A percentile compares a stretch with the other conserved stretches of the same genome.
Conservation (phyloP, 371 early-diverging fungal species). For the Mucor racemosus region DNA sequence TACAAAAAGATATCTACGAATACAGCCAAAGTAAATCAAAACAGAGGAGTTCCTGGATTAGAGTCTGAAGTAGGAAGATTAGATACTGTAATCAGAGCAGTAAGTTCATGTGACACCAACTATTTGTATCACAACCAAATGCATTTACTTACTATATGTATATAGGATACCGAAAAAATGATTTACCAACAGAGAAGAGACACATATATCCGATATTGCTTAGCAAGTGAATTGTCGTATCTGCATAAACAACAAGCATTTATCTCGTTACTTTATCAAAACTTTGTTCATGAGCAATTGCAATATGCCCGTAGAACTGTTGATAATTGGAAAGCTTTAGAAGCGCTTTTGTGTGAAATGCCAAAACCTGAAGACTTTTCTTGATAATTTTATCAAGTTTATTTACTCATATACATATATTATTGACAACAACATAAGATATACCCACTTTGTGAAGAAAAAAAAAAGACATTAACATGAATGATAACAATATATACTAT, state of each 20-base stretch:
- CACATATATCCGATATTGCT: slow-evolving; percentile 35
- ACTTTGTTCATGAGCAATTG: slow-evolving; percentile 62
- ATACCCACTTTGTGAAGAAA: slow-evolving; percentile 1
- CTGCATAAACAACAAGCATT: slow-evolving; percentile 44
- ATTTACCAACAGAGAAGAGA: slow-evolving; percentile 34
- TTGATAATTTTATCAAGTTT: background rate
- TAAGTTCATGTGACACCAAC: background rate
- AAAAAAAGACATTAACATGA: background rate
- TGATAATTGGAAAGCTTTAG: slow-evolving; percentile 63
- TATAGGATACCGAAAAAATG: slow-evolving; percentile 39
- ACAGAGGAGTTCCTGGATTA: slow-evolving; percentile 53
- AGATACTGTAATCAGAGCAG: slow-evolving; percentile 37
- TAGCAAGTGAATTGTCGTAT: slow-evolving; percentile 30
- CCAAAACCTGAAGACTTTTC: slow-evolving; percentile 41
- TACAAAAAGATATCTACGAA: slow-evolving; percentile 39
- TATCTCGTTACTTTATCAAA: slow-evolving; percentile 64
- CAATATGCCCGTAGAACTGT: slow-evolving; percentile 51
- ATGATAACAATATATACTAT: background rate
- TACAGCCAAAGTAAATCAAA: slow-evolving; percentile 49
- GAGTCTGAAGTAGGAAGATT: slow-evolving; percentile 52
- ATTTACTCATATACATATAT: background rate
- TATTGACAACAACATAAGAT: background rate
- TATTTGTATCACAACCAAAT: background rate
- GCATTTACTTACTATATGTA: background rate
- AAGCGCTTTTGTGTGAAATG: slow-evolving; percentile 39